Percentiles rank a stretch among this genome's conserved stretches.
Evolutionary conservation across 805 yeast genomes (phyloP).

Genomic region (Kluyveromyces lactis): DNA sequence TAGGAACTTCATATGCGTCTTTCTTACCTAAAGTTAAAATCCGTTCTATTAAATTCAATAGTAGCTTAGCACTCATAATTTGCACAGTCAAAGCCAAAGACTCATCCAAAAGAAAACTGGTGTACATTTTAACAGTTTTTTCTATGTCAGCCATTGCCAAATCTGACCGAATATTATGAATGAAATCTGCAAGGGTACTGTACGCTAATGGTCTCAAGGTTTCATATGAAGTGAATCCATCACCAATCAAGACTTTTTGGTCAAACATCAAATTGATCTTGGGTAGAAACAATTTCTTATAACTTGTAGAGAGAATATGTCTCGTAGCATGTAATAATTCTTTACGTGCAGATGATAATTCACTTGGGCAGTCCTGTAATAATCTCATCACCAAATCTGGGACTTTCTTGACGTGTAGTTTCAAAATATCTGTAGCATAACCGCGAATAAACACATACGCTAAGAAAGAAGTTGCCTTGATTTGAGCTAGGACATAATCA

Average conservation of each 20-base stretch:
- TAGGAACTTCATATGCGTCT: constrained; percentile 67
- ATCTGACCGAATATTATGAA: constrained; percentile 84
- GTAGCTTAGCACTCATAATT: constrained; percentile 88
- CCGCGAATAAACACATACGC: constrained; percentile 89
- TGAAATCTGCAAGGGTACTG: constrained; percentile 90
- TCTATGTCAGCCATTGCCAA: constrained; percentile 76
- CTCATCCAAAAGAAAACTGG: constrained; percentile 71
- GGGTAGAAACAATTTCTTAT: constrained; percentile 72
- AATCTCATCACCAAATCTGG: constrained; percentile 84
- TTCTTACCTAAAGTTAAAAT: constrained; percentile 56
- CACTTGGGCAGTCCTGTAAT: constrained; percentile 92
- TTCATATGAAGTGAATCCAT: constrained; percentile 85
- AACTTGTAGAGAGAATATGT: constrained; percentile 88
- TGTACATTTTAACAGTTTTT: constrained; percentile 77
- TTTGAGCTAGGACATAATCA: constrained; percentile 87
- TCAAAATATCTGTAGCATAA: constrained; percentile 57
- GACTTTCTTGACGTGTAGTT: constrained; percentile 48
- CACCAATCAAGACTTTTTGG: constrained; percentile 82
- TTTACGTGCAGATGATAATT: constrained; percentile 81
- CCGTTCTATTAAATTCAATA: constrained; percentile 81
- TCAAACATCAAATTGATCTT: constrained; percentile 80
- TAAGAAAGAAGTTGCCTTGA: constrained; percentile 89
- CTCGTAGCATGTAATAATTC: constrained; percentile 90
- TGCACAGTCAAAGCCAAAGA: constrained; percentile 83
- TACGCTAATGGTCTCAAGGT: constrained; percentile 89